phyloP scores from a whole-genome alignment of 192 early-diverging fungal species.

The Rhizophagus sp. region DNA sequence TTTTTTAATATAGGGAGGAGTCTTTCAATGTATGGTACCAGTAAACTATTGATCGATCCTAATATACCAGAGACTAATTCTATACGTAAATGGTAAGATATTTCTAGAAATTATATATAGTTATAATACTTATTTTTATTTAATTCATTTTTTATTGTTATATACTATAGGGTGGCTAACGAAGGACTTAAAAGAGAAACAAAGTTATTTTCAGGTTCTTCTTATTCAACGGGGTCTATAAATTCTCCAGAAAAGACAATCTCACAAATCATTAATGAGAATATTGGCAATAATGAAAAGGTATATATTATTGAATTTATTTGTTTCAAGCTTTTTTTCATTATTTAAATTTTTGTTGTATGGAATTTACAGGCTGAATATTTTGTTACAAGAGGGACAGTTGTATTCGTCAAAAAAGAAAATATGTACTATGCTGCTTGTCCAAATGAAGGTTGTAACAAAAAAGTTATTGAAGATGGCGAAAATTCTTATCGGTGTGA shows the following conservation, averaged over 20 bases:
- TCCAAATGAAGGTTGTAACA: slow-evolving; percentile 74
- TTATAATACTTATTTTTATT: not conserved
- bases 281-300: slow-evolving; percentile 66
- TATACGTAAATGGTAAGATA: slow-evolving; percentile 75
- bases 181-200: not conserved
- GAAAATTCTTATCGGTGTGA: slow-evolving; percentile 85
- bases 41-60: slow-evolving; percentile 64
- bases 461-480: slow-evolving; percentile 78
- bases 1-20: slow-evolving; percentile 39
- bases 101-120: not conserved
- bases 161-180: not conserved
- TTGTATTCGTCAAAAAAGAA: slow-evolving; percentile 73
- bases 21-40: slow-evolving; percentile 51
- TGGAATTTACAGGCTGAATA: slow-evolving; percentile 56
- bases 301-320: slow-evolving; percentile 31
- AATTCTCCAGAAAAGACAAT: slow-evolving; percentile 57
- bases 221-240: not conserved
- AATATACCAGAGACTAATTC: slow-evolving; percentile 73
- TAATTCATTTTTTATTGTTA: not conserved
- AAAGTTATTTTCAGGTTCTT: not conserved
- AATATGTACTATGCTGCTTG: slow-evolving; percentile 86
- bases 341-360: not conserved
- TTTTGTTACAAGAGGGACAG: slow-evolving; percentile 69
- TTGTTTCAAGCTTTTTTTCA: not conserved
- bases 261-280: slow-evolving; percentile 64